Base-by-base conservation (phyloP, 169 alveolate genomes). In the Cryptosporidium meleagridis region DNA sequence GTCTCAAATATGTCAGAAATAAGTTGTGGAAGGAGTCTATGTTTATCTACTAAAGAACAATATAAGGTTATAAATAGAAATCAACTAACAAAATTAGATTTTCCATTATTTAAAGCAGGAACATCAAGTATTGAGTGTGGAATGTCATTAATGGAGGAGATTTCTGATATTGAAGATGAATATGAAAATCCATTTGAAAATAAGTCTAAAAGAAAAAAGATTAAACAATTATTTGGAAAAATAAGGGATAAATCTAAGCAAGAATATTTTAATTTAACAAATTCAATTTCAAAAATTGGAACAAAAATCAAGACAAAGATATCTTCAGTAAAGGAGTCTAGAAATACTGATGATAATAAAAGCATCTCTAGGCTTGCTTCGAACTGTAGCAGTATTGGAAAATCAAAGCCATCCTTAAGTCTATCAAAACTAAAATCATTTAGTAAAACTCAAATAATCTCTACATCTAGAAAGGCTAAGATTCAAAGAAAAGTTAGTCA, bases 161-260 rank as follows among this genome's bases (percentile, higher is more conserved):
- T 73, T n/a, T 73, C 89, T 3, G 89, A 62, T 29, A 29, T 80
- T 21, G 89, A 80, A 29, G 89, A 80, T 29, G 89, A 80, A n/a
- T 62, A 14, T 62, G 86, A 75, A 10, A 29, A 26, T 23, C 41
- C 59, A 70, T 48, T 70, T 26, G 80, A 80, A 80, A 65, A 65
- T 37, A 62, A 21, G 18, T 23, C 75, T 2, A 62, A 35, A 29
- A 80, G 52, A 16, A 53, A 80, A 29, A 80, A 55, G 51, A 62
- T 80, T 16, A 37, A 33, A 18, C 23, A 80, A 18, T 0, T 61
- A 1, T 2, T 70, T 0, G 84, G 10, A 41, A 12, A 70, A 23
- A 9, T 70, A 68, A 70, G 23, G 21, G 33, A 45, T 18, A 45
- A 41, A 26, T 45, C 65, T 23, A 70, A 70, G 16, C 41, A 9